Base-by-base conservation (phyloP, 805 yeast genomes). In the Nakazawaea wickerhamii region DNA sequence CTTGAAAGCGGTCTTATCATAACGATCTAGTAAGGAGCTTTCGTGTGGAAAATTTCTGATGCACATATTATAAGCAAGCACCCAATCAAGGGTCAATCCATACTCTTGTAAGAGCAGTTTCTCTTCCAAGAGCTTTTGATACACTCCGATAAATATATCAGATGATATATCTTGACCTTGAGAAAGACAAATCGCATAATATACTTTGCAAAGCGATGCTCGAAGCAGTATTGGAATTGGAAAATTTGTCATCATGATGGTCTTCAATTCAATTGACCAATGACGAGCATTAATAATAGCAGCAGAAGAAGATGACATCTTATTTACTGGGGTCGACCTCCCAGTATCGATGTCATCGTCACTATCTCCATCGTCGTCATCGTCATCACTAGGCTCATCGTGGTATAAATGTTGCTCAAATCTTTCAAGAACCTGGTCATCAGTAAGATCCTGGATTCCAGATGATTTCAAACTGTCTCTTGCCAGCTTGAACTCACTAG, bases 231-330 rank as follows among this genome's bases (percentile, higher is more conserved):
- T 52, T 0, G 99, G 97, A 65, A 91, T 71, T 40, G 83, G 84
- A 53, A 84, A 79, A 52, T 86, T 85, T 78, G 84, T 81, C 51
- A 75, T 75, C 41, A 88, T 59, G 75, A 96, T 83, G 31, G 83
- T 81, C 39, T 77, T 73, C 48, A 91, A 69, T 58, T 89, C 97
- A 41, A 83, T 80, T 0, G 96, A 83, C 95, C 96, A 90, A 45
- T 83, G 85, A 41, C 81, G 73, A 6, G 88, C 82, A 35, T 81
- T 73, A 5, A 84, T 79, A 5, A 86, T 81, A 0, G 93, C 77
- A 0, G 93, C 84, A 1, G 87, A 77, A 50, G 74, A 71, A 2
- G 84, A 77, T 1, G 81, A 70, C 8, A 78, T 71, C 49, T 79
- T 80, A 46, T 82, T 80, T 36, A 81, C 81, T 1, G 68, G 71